Conservation (phyloP, 1,284 basidiomycete species). For the Cutaneotrichosporon spelunceum region DNA sequence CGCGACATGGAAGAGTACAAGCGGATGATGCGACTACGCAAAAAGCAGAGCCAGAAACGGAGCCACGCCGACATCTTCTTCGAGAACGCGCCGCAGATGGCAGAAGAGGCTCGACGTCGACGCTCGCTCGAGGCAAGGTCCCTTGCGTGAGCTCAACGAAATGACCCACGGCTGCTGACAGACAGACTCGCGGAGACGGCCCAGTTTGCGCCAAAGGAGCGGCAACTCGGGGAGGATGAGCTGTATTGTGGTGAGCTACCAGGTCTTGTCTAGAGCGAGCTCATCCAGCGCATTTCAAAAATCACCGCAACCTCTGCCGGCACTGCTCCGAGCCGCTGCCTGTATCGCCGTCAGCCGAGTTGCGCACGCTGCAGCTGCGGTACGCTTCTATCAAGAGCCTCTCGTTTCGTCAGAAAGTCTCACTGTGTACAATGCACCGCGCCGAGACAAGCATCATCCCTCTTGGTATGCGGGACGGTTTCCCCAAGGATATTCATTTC, state of each 20-base stretch:
- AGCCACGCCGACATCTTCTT: constrained; percentile 7
- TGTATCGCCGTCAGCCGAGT: constrained; percentile 20
- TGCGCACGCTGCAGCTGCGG: constrained; percentile 6
- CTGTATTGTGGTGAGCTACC: constrained; percentile 11
- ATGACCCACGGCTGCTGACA: neutral
- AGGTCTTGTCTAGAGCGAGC: neutral
- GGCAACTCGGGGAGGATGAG: constrained; percentile 3
- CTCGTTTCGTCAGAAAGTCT: constrained; percentile 12
- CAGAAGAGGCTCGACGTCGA: neutral
- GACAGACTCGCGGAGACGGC: neutral
- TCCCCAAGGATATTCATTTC: constrained; percentile 39
- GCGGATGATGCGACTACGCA: neutral
- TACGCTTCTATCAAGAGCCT: neutral
- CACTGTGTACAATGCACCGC: constrained; percentile 39
- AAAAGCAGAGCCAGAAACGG: neutral
- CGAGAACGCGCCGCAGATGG: neutral
- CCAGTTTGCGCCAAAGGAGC: neutral
- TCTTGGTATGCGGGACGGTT: constrained; percentile 38
- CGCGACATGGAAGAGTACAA: neutral
- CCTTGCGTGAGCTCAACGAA: neutral
- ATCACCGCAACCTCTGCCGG: constrained; percentile 17
- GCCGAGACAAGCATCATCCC: constrained; percentile 41
- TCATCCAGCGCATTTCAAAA: constrained; percentile 7
- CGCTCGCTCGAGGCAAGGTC: constrained; percentile 7
- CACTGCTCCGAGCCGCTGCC: constrained; percentile 33